Base-by-base conservation (phyloP, 1,284 basidiomycete species). In the Naganishia sp. region DNA sequence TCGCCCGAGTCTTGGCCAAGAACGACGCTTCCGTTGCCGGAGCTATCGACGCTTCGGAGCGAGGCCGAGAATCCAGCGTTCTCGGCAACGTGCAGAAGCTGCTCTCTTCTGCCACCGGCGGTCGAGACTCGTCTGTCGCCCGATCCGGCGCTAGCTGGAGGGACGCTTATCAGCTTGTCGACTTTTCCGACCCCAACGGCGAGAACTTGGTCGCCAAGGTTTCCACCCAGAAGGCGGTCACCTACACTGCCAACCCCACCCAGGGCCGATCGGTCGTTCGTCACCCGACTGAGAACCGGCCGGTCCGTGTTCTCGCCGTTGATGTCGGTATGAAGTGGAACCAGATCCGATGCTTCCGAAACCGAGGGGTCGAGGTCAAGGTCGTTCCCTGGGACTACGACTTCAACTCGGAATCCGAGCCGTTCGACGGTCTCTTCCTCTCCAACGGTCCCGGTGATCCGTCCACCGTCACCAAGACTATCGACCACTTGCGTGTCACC, bases 301-400 rank as follows among this genome's bases (percentile, higher is more conserved):
- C 87, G 1, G 78, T 99, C 45, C 89, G 96, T 69, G 86, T 99
- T 56, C 76, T 99, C 25, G 92, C 92, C 5, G 83, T 99, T 66
- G 96, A 99, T 79, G 94, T 99, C 64, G 96, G 96, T 50, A 98
- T 99, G 91, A 99, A 99, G 82, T 95, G 90, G 83, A 99, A 99
- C 82, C 96, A 99, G 81, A 95, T 99, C 73, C 87, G 96, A 54
- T 99, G 95, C 83, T 97, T 99, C 82, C 88, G 87, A 60, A 85
- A 88, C 63, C 90, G 96, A 55, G 95, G 96, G 63, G 87, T 98
- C 60, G 93, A 99, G 80, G 84, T 99, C 77, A 96, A 97, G 81
- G 93, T 97, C 63, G 92, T 99, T 4, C 95, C 96, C 46, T 99
- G 94, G 94, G 85, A 99, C 78, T 90, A 96, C 78, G 90, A 99